Base-by-base conservation (phyloP, 495 filamentous ascomycete genomes). In the Aspergillus avenaceus region DNA sequence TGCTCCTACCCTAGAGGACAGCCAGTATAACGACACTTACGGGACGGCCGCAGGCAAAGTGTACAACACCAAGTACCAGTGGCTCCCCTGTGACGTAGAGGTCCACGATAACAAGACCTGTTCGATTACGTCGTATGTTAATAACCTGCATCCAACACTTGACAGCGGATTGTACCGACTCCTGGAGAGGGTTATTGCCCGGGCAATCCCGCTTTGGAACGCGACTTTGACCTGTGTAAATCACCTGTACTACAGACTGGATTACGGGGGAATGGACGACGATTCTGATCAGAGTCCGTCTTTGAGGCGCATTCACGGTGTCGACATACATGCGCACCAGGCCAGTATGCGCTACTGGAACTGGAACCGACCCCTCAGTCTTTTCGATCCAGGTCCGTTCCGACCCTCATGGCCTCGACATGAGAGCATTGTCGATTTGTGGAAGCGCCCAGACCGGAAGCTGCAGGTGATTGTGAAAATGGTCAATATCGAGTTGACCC, bases 391-490 rank as follows among this genome's bases (percentile, higher is more conserved):
- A 13, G 48, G 46, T 16, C 52, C 56, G 2, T 70, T 69, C 52
- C 41, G 54, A 32, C 19, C 48, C 8, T 44, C 44, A 2, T 21
- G 47, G 5, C 24, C 5, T 0, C 18, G n/a, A 7, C 4, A 31
- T 9, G 3, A 27, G 23, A 22, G 18, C 8, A 45, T 28, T 0
- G 26, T 71, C 14, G 36, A 62, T 22, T 55, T 77, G 3, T 27
- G 45, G 1, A 31, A 58, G 7, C 73, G 60, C 40, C 25, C 26
- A 19, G 38, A 65, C 9, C 24, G 53, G 0, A 75, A 73, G 0
- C 53, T 86, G 0, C 84, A 86, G 52, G 69, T 86, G 6, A 82
- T 86, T 40, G 75, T 84, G 41, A 85, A 85, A 54, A 58, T 86
- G 4, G 75, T 75, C 5, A 81, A 78, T 50, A 84, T 86, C 45